Percentiles rank a stretch among this genome's conserved stretches.
phyloP scores from a whole-genome alignment of 1,284 basidiomycete species.

The Kwoniella shivajii region DNA sequence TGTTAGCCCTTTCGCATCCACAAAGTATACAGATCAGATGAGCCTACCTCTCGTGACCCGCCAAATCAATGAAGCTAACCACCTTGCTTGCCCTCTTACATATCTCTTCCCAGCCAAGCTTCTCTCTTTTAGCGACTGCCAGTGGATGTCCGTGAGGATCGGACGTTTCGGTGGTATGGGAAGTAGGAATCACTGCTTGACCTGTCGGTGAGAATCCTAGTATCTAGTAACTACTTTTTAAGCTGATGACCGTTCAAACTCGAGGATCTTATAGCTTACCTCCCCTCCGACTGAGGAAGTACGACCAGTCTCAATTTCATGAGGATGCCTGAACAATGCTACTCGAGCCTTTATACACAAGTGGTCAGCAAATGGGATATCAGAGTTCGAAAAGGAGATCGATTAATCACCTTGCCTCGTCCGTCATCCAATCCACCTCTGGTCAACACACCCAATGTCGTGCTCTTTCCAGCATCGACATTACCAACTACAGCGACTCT shows the following conservation, averaged over 20 bases:
- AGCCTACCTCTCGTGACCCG: conserved; percentile 84
- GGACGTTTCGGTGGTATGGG: conserved; percentile 62
- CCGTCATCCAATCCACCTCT: conserved; percentile 90
- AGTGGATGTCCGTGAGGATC: conserved; percentile 61
- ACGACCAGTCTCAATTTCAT: conserved; percentile 93
- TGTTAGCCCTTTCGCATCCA: not conserved
- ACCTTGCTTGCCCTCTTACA: conserved; percentile 88
- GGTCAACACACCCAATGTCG: conserved; percentile 71
- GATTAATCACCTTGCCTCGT: conserved; percentile 64
- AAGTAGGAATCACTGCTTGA: conserved; percentile 69
- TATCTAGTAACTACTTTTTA: conserved; percentile 60
- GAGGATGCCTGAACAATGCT: conserved; percentile 92
- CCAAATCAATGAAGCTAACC: conserved; percentile 90
- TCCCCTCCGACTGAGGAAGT: conserved; percentile 97
- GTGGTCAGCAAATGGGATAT: not conserved
- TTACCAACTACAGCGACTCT: conserved; percentile 95
- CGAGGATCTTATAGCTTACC: conserved; percentile 46
- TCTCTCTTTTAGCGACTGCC: conserved; percentile 67
- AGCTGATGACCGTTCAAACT: not conserved
- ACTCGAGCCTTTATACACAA: conserved; percentile 69
- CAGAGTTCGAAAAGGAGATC: not conserved
- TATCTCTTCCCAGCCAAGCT: conserved; percentile 95
- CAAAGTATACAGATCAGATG: conserved; percentile 38
- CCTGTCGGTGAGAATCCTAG: conserved; percentile 78
- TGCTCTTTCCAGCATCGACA: conserved; percentile 82